Percentiles rank a stretch among this genome's conserved stretches.
phyloP scores from a whole-genome alignment of 768 basidiomycete species.

The Pleurotus sapidus region DNA sequence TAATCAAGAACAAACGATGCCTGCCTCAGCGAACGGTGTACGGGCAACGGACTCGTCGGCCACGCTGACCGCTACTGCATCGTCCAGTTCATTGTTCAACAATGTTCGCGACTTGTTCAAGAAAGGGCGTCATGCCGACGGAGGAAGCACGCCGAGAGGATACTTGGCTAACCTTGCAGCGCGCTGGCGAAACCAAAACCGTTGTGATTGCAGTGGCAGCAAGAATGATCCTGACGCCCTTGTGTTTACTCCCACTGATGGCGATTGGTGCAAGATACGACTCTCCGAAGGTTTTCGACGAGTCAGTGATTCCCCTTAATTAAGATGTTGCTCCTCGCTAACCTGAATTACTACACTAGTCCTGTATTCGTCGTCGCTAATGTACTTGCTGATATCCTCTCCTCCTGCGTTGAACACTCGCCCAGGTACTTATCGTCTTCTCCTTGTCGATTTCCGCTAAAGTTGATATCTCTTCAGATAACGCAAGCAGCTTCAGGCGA shows the following conservation, averaged over 20 bases:
- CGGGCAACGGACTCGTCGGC: slow-evolving; percentile 18
- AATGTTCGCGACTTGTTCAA: slow-evolving; percentile 42
- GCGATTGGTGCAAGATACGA: slow-evolving; percentile 57
- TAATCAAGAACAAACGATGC: slow-evolving; percentile 20
- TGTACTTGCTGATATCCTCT: slow-evolving; percentile 75
- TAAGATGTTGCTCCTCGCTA: background rate
- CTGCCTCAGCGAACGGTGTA: slow-evolving; percentile 1
- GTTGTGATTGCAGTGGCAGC: slow-evolving; percentile 80
- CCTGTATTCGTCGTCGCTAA: slow-evolving; percentile 87
- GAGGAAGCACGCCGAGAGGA: slow-evolving; percentile 11
- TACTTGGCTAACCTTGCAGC: slow-evolving; percentile 1
- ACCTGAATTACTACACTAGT: slow-evolving; percentile 33
- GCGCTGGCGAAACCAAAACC: slow-evolving; percentile 75
- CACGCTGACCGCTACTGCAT: slow-evolving; percentile 27
- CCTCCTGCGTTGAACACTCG: slow-evolving; percentile 66
- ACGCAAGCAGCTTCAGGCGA: slow-evolving; percentile 83
- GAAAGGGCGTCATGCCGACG: slow-evolving; percentile 21
- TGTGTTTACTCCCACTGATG: slow-evolving; percentile 76
- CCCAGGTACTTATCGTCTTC: slow-evolving; percentile 42
- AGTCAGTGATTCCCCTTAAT: slow-evolving; percentile 47
- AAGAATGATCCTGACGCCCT: slow-evolving; percentile 85
- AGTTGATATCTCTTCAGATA: slow-evolving; percentile 41
- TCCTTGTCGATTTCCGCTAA: background rate
- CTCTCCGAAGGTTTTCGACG: slow-evolving; percentile 63
- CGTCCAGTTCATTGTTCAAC: slow-evolving; percentile 14